Base-by-base conservation (phyloP, 2,329 filamentous ascomycete species). In the Fusarium sublunatum region DNA sequence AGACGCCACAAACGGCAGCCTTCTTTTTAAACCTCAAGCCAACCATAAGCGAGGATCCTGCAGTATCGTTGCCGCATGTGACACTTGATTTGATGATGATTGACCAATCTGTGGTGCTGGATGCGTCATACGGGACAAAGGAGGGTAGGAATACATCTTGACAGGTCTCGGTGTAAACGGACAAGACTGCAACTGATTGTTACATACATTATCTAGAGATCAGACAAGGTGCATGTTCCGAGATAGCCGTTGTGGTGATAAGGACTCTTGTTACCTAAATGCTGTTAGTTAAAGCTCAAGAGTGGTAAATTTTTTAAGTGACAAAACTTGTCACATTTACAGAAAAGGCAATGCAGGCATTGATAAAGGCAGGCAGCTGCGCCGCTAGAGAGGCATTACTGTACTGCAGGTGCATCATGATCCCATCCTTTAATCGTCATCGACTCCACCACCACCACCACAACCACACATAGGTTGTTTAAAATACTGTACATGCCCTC, bases 351-450 rank as follows among this genome's bases (percentile, higher is more conserved):
- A 34, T n/a, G n/a, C n/a, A n/a, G n/a, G n/a, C n/a, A n/a, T n/a
- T 40, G 50, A 39, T 51, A 41, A 42, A 46, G 47, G 44, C 43
- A 64, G 31, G 36, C 38, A 22, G 19, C 19, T 19, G 19, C 31
- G 40, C 31, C 40, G 46, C 61, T 42, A 40, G 26, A 60, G 46
- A 56, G 36, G 52, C 42, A 48, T 57, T 52, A 19, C 19, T n/a
- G 26, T 28, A 40, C 38, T 65, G 47, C 58, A 47, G 24, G 32
- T 40, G 65, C 47, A 65, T 60, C 52, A 44, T 45, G 39, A 55
- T 67, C 51, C 57, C 55, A 49, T 50, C 38, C 45, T 32, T 43
- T 34, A 12, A 58, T 65, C 64, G 61, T 65, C 64, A 68, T 63
- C 46, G 58, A 56, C 58, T 28, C 48, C 50, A 46, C 44, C 31